Evolutionary conservation across 371 early-diverging fungal species (phyloP), one percentile per base, ranked within the genome.

Genomic region (Circinella umbellata): DNA sequence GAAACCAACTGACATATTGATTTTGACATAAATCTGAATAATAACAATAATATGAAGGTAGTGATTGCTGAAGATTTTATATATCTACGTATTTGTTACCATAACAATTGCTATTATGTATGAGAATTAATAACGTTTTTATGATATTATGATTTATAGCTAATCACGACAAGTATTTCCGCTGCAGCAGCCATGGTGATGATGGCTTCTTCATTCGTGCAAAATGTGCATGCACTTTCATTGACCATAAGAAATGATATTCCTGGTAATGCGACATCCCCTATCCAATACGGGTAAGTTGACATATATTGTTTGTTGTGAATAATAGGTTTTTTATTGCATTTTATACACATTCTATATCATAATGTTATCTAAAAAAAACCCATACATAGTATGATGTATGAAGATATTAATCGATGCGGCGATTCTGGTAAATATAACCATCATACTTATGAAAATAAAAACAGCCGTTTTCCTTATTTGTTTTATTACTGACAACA

Each of bases 401-500:
- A 71, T 60, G 75, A 74, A 37, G 75, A 74, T 39, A 74, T 74
- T 59, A 74, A 70, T 39, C 69, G 66, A n/a, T 66, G 69, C 35
- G 75, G 75, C 15, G 75, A 74, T 15, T 49, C 70, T 51, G 75
- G 75, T 66, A 60, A 54, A 69, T 64, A 51, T 61, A 49, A 17
- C 14, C 20, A 47, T 47, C 27, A 4, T 15, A 35, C 42, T 0
- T 4, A 18, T 36, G 18, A 47, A 18, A 48, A 49, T 7, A 15
- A 34, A 14, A 11, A 11, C 6, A 9, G 3, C 6, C 14, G 51
- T 4, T n/a, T 51, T 51, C 5, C 1, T 42, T 53, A 2, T 20
- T 47, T 39, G 18, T 7, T 35, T 35, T 53, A 51, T 37, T 27
- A 36, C n/a, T 14, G 17, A 51, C n/a, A 51, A 51, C 6, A 64